Base-by-base conservation (phyloP, 768 basidiomycete species). In the Leucogyrophana mollusca region DNA sequence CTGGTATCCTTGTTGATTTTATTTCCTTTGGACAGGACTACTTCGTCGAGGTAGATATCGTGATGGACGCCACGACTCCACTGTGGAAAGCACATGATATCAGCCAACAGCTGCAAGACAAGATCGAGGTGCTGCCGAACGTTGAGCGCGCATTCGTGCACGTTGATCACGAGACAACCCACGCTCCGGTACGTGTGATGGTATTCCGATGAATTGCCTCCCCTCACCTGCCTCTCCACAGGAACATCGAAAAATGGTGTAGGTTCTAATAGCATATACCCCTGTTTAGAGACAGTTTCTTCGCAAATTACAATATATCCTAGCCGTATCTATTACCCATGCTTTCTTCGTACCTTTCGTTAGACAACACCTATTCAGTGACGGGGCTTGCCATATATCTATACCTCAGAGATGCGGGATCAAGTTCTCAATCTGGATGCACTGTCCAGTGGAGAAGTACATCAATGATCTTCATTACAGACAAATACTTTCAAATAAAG, bases 81-180 rank as follows among this genome's bases (percentile, higher is more conserved):
- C 71, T 98, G 1, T 90, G 87, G 84, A 85, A 84, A 63, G 90
- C 91, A 16, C 90, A 93, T 60, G 90, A 93, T 62, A 59, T 90
- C 49, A 86, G 86, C 55, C 90, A 93, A 64, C 76, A 85, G 51
- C 67, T 93, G 14, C 90, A 93, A 59, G 91, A 93, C 60, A 90
- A 87, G 68, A 83, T 96, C 38, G 94, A 96, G 61, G 78, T 82
- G 13, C 70, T 96, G 32, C 91, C 93, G 2, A 87, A 90, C 56
- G 94, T 96, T 34, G 93, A 90, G 52, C 74, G 94, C 30, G 94
- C 94, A 30, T 96, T 94, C 64, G 92, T 96, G 20, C 94, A 96
- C 60, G 90, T 95, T 48, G 94, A 96, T 67, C 87, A 95, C 58
- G 94, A 95, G 68, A 86, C 87, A 4, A 86, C 84, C n/a, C 93